Evolutionary conservation across 441 rosid genomes (phyloP).

Genomic region (Erodium texanum): DNA sequence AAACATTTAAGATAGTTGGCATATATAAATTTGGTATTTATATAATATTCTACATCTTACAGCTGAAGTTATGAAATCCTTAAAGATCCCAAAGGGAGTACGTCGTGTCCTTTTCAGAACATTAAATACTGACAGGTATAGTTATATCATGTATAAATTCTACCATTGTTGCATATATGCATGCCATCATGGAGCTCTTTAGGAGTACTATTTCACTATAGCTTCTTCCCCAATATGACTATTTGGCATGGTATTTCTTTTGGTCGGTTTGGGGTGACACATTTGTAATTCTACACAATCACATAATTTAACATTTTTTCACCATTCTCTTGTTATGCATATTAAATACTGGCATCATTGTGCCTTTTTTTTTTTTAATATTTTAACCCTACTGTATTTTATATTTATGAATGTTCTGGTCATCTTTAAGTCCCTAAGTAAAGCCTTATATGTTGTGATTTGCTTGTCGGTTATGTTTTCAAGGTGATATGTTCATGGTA

Average conservation of each 20-base stretch:
- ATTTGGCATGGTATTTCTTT: neutral
- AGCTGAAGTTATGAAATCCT: conserved; percentile 53
- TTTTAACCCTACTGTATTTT: too few species aligned
- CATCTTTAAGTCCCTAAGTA: neutral
- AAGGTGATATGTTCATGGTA: neutral
- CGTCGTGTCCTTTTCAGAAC: conserved; percentile 59
- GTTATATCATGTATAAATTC: neutral
- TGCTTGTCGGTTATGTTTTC: neutral
- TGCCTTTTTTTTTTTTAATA: too few species aligned
- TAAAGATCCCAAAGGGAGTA: conserved; percentile 44
- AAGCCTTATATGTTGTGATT: neutral
- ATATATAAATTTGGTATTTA: neutral
- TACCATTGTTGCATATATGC: neutral
- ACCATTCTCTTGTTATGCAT: neutral
- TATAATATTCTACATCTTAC: conserved; percentile 3
- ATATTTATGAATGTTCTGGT: too few species aligned
- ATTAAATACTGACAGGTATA: conserved; percentile 46
- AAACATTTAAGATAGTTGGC: neutral
- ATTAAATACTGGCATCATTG: neutral
- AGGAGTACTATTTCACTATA: neutral
- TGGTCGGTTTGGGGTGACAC: neutral
- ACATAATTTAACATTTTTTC: neutral
- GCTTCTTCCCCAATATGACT: neutral
- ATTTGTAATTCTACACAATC: neutral
- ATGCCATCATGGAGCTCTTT: neutral